phyloP scores from a whole-genome alignment of 345 rosid genomes.

The Pistacia vera region DNA sequence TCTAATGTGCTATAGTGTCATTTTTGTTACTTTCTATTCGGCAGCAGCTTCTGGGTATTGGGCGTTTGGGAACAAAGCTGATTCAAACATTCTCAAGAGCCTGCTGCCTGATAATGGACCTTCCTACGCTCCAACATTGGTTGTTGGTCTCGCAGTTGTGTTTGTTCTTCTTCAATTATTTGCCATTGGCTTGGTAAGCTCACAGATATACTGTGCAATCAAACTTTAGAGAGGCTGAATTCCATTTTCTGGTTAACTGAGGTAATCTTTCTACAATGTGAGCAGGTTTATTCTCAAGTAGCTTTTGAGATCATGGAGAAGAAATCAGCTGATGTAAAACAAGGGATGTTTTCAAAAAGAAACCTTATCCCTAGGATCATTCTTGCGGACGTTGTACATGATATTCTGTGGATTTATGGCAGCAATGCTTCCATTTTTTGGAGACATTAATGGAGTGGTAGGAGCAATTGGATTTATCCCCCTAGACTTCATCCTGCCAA shows the following conservation, averaged over 20 bases:
- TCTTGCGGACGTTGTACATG: slow-evolving; percentile 69
- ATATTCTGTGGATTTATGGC: slow-evolving; percentile 90
- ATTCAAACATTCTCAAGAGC: slow-evolving; percentile 85
- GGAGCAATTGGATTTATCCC: slow-evolving; percentile 97
- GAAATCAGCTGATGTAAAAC: slow-evolving; percentile 72
- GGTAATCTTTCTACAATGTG: background rate
- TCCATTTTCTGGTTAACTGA: background rate
- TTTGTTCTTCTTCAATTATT: slow-evolving; percentile 90
- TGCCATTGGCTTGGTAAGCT: slow-evolving; percentile 88
- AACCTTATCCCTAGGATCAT: slow-evolving; percentile 77
- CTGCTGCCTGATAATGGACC: slow-evolving; percentile 85
- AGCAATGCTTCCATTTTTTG: slow-evolving; percentile 94
- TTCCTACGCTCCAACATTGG: slow-evolving; percentile 70
- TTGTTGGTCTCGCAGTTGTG: slow-evolving; percentile 72
- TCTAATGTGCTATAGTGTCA: slow-evolving; percentile 75
- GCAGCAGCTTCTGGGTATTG: slow-evolving; percentile 81
- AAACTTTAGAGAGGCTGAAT: background rate
- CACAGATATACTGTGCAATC: background rate
- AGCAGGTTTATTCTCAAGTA: slow-evolving; percentile 98
- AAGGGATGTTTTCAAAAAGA: slow-evolving; percentile 81
- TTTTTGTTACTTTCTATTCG: slow-evolving; percentile 80
- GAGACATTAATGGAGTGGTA: slow-evolving; percentile 82
- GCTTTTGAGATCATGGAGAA: slow-evolving; percentile 93
- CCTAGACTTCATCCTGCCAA: slow-evolving; percentile 87
- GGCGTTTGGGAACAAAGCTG: slow-evolving; percentile 75